Evolutionary conservation across 2,329 filamentous ascomycete genomes (phyloP).

Genomic region (Fusarium robinianum): DNA sequence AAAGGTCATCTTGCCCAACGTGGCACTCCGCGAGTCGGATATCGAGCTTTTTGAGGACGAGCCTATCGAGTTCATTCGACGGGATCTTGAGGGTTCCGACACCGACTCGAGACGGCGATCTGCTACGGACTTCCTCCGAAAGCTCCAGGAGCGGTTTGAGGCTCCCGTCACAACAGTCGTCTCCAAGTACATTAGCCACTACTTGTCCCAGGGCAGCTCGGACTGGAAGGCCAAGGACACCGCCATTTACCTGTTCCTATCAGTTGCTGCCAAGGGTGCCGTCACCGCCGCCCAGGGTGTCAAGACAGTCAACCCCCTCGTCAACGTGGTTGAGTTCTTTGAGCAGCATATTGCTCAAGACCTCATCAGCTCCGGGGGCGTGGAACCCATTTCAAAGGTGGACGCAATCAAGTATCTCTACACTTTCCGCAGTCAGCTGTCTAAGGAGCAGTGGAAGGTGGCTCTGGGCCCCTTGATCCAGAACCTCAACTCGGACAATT

Average conservation of each 20-base stretch:
- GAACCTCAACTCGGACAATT: conserved; percentile 86
- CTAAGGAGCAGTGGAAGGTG: conserved; percentile 87
- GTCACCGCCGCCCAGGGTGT: conserved; percentile 89
- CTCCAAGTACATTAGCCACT: conserved; percentile 83
- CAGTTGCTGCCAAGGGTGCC: conserved; percentile 88
- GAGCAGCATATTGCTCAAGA: conserved; percentile 91
- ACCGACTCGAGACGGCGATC: conserved; percentile 90
- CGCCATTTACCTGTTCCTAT: conserved; percentile 94
- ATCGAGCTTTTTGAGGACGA: conserved; percentile 97
- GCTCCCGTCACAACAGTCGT: conserved; percentile 84
- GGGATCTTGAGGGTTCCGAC: conserved; percentile 94
- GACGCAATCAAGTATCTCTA: conserved; percentile 99
- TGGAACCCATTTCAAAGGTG: conserved; percentile 88
- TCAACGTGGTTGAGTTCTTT: conserved; percentile 94
- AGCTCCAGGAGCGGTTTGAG: conserved; percentile 89
- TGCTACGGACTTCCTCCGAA: conserved; percentile 90
- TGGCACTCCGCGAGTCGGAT: conserved; percentile 89
- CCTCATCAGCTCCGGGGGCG: conserved; percentile 68
- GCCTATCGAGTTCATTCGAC: conserved; percentile 95
- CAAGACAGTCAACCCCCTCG: conserved; percentile 82
- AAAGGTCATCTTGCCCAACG: conserved; percentile 93
- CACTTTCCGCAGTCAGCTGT: conserved; percentile 93
- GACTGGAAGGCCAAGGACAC: conserved; percentile 99
- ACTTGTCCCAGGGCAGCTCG: conserved; percentile 75
- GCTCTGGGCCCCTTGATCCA: conserved; percentile 90